Evolutionary conservation across 768 basidiomycete species (phyloP), one percentile per base, ranked within the genome.

Genomic region (Hericium alpestre): DNA sequence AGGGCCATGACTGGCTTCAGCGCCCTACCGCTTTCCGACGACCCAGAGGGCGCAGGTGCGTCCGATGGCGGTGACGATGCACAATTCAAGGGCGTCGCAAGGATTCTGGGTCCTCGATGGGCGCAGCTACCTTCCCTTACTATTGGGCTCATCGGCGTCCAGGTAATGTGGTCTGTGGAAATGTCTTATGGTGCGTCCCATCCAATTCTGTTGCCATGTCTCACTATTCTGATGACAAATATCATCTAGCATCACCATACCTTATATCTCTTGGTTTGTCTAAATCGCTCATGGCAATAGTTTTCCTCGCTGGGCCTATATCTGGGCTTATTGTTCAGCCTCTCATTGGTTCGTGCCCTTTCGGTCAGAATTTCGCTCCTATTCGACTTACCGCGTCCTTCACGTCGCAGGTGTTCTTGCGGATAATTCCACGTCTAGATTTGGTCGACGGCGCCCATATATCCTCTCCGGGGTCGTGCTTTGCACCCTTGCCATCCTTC

Each of bases 281-380:
- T 2, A 95, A 92, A 70, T 86, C 88, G 2, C 76, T 78, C 59
- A 91, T 96, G 83, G 86, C 93, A 0, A 76, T 91, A 20, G 94
- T 96, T 11, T 93, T 98, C 67, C 77, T 95, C 48, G 94, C 94
- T 2, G 94, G 93, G 0, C 94, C 92, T 1, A 72, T 94, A 7
- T 91, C 88, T 0, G 94, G 93, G 2, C 78, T 98, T 20, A 74
- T 97, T 49, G 87, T 95, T 62, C 94, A 97, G 66, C 95, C 93
- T 1, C 67, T 94, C 46, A 90, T 95, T 63, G 90, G 91, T 81
- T 59, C 41, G 66, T 58, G 13, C n/a, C 15, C 37, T 20, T 49
- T 32, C 47, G 9, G 32, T 32, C 32, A 32, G 32, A 32, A 32
- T 1, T 9, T 16, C 40, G 27, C 11, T 46, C 39, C 32, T n/a